phyloP scores from a whole-genome alignment of 176 grass and related monocot species.

The Bonia amplexicaulis region DNA sequence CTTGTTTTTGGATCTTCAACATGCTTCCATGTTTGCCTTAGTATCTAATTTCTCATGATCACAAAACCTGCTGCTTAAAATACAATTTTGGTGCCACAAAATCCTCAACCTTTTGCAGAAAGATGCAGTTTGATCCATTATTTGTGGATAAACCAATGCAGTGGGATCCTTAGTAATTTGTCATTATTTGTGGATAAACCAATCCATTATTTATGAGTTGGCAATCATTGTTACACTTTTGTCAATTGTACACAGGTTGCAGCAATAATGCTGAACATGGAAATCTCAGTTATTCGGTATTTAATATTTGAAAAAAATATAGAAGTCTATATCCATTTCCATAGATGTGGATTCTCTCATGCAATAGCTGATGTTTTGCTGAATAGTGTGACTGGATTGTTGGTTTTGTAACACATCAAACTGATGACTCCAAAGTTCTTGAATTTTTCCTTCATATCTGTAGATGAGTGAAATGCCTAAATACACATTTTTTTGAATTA shows the following conservation, averaged over 20 bases:
- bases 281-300: background rate
- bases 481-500: background rate
- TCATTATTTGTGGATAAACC: background rate
- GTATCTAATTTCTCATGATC: background rate
- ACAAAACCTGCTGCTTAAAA: background rate
- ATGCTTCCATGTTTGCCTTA: background rate
- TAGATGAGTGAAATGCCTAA: background rate
- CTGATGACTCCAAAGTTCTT: background rate
- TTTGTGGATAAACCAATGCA: background rate
- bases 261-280: background rate
- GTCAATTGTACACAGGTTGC: background rate
- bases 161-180: background rate
- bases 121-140: background rate
- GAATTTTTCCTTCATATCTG: background rate
- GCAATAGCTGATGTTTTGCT: background rate
- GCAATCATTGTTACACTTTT: background rate
- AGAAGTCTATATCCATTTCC: background rate
- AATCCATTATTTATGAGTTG: background rate
- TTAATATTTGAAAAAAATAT: background rate
- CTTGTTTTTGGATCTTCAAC: background rate
- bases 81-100: constrained; percentile 6
- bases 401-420: background rate
- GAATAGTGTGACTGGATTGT: background rate
- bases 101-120: background rate
- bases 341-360: background rate